phyloP scores from a whole-genome alignment of 192 early-diverging fungal species.

The Lobosporangium transversale region DNA sequence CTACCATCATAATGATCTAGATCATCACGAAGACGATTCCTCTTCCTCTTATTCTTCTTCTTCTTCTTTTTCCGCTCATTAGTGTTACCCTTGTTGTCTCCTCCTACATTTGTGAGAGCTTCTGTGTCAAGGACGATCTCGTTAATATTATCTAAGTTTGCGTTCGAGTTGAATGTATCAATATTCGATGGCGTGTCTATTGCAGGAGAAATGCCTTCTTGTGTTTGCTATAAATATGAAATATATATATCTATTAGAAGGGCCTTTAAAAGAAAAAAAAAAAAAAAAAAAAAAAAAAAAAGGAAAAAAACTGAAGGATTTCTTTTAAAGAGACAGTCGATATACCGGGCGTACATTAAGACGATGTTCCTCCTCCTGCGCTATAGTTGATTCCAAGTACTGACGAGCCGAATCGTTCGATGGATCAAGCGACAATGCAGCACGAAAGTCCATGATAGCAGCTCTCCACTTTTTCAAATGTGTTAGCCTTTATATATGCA shows the following conservation, averaged over 20 bases:
- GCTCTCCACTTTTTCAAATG: constrained; percentile 32
- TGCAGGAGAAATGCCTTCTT: neutral
- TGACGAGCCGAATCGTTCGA: constrained; percentile 23
- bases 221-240: constrained; percentile 5
- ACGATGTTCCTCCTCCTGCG: constrained; percentile 34
- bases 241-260: too few relatives aligned
- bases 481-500: constrained; percentile 10
- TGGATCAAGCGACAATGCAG: constrained; percentile 32
- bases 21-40: constrained; percentile 11
- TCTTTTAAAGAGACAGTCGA: neutral
- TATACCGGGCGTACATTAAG: constrained; percentile 17
- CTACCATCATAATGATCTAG: constrained; percentile 32
- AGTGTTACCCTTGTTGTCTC: neutral
- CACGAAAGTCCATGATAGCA: constrained; percentile 46
- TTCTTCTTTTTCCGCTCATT: constrained; percentile 32
- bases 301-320: neutral
- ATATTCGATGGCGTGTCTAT: neutral
- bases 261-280: neutral
- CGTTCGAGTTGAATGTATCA: neutral
- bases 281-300: neutral
- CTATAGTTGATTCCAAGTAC: constrained; percentile 43
- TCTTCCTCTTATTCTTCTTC: constrained; percentile 32
- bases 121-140: constrained; percentile 48
- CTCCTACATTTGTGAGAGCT: neutral
- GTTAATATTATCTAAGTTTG: constrained; percentile 48